Evolutionary conservation across 805 yeast genomes (phyloP).

Genomic region (Saccharomycopsis schoenii): DNA sequence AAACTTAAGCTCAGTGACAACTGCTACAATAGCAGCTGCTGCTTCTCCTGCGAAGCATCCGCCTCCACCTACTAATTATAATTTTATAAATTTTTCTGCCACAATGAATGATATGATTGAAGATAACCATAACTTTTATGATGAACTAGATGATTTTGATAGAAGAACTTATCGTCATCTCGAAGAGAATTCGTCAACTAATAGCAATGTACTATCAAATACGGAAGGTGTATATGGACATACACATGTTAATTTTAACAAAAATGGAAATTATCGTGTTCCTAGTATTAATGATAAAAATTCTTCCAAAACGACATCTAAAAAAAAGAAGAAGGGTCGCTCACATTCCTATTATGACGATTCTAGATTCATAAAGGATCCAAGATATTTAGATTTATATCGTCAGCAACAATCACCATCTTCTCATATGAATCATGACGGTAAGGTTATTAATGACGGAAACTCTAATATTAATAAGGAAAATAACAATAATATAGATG

Average conservation of each 20-base stretch:
- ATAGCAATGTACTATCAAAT: neutral
- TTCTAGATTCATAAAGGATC: neutral
- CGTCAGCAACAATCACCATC: neutral
- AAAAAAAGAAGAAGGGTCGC: neutral
- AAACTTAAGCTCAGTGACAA: neutral
- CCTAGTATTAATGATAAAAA: neutral
- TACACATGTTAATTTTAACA: neutral
- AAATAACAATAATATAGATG: neutral
- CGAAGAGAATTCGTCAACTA: neutral
- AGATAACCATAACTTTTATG: neutral
- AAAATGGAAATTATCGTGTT: neutral
- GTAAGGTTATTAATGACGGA: neutral
- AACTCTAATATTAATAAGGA: neutral
- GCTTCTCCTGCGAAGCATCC: neutral
- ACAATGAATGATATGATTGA: neutral
- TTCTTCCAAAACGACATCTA: neutral
- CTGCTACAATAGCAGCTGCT: neutral
- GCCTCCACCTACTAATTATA: neutral
- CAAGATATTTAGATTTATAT: neutral
- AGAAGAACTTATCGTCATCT: neutral
- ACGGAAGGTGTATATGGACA: neutral
- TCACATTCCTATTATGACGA: neutral
- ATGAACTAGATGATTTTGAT: neutral
- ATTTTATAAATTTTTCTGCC: neutral
- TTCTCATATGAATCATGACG: neutral